Evolutionary conservation across 805 yeast species (phyloP).

Genomic region (Barnettozyma wickerhamii): DNA sequence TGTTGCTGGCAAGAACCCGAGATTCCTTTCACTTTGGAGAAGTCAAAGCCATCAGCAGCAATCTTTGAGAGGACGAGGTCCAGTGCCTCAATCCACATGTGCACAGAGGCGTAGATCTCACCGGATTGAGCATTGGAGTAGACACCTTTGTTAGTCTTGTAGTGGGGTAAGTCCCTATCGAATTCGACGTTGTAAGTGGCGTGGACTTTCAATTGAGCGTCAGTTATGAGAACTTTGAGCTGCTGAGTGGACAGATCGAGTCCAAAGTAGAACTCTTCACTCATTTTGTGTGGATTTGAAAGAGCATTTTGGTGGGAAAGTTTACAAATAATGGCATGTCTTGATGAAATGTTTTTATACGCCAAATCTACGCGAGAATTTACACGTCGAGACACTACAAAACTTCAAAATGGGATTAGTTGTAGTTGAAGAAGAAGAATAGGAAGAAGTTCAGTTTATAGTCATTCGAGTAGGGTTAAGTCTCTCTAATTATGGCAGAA

Average conservation of each 20-base stretch:
- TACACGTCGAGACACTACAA: background rate
- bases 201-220: conserved; percentile 47
- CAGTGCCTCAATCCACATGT: conserved; percentile 86
- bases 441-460: background rate
- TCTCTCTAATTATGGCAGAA: background rate
- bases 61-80: conserved; percentile 56
- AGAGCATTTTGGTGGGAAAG: too few relatives aligned
- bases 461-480: background rate
- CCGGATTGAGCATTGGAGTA: conserved; percentile 46
- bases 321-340: too few relatives aligned
- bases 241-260: conserved; percentile 91
- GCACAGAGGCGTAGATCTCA: conserved; percentile 73
- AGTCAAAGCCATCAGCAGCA: conserved; percentile 49
- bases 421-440: too few relatives aligned
- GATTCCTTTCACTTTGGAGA: conserved; percentile 56
- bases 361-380: background rate
- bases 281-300: conserved; percentile 26
- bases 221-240: conserved; percentile 67
- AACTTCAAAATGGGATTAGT: too few relatives aligned
- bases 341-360: too few relatives aligned
- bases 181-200: conserved; percentile 65
- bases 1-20: conserved; percentile 92
- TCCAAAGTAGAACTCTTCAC: conserved; percentile 42
- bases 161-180: conserved; percentile 57
- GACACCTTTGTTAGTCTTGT: conserved; percentile 74